A percentile compares a stretch with the other conserved stretches of the same genome.
Conservation (phyloP, 176 grass and related monocot species). For the Phyllostachys edulis region DNA sequence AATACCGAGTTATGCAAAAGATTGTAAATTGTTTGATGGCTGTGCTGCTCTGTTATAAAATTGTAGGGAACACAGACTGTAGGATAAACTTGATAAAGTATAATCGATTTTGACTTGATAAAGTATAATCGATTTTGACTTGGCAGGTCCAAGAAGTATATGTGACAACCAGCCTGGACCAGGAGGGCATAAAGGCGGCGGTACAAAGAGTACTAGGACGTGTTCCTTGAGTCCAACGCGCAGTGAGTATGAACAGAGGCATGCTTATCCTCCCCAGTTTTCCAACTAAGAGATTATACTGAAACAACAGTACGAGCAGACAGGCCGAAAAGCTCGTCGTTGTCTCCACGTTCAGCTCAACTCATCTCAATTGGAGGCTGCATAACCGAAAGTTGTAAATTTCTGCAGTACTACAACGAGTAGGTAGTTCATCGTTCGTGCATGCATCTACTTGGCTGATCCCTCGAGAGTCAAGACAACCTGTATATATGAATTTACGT, state of each 20-base stretch:
- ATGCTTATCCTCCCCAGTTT: constrained; percentile 8
- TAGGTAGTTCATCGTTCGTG: neutral
- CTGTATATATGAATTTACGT: neutral
- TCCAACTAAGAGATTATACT: constrained; percentile 23
- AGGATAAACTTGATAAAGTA: neutral
- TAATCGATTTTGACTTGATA: neutral
- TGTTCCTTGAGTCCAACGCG: constrained; percentile 56
- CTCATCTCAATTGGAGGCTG: neutral
- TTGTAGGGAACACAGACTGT: neutral
- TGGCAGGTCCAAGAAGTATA: constrained; percentile 92
- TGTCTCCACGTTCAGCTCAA: neutral
- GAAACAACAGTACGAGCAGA: neutral
- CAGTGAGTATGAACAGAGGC: neutral
- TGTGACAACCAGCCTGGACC: constrained; percentile 82
- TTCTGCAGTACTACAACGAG: neutral
- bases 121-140: neutral
- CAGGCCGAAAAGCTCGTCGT: neutral
- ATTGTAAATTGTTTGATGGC: neutral
- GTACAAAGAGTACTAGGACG: constrained; percentile 78
- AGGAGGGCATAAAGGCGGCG: constrained; percentile 85
- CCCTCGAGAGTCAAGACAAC: neutral
- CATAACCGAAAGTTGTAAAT: constrained; percentile 16
- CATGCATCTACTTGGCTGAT: neutral
- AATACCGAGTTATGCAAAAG: neutral
- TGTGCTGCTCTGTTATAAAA: neutral